Base-by-base conservation (phyloP, 2,329 filamentous ascomycete genomes). In the Zymoseptoria crescenta region DNA sequence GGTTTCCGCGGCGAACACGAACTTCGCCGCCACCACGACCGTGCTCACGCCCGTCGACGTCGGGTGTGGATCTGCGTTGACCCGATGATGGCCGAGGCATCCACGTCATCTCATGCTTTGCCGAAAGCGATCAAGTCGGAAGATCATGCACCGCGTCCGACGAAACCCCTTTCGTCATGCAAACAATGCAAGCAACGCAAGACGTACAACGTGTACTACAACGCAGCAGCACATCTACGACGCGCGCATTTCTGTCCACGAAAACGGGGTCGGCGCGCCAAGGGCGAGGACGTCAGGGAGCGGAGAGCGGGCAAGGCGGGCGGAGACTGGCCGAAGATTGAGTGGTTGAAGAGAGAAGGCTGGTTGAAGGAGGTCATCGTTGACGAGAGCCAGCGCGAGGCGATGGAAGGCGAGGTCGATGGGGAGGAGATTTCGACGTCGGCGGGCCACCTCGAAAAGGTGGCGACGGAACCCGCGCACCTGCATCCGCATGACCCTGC, bases 1-100 rank as follows among this genome's bases (percentile, higher is more conserved):
- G 91, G 89, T 51, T 96, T 96, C 74, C 85, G 91, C 35, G 91
- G 91, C 56, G 88, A 92, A 24, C 91, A 96, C 70, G 91, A 96
- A 72, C 74, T 80, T 19, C 74, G 76, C 20, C 72, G 78, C 29
- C 78, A 80, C 75, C 64, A 79, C 74, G 69, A 85, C 75, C 82
- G 85, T 54, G 81, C 89, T 64, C 93, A 97, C 72, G 75, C 80
- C 3, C 67, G 74, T 29, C 74, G 77, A 10, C 79, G 82, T 62
- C 84, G 82, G 59, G 83, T 84, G 57, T 87, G 81, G 80, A 80
- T 87, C 53, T 86, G 83, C 67, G 77, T 83, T 48, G 84, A 87
- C 62, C 81, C 80, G 24, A 76, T 82, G 3, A 56, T 57, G 3
- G 58, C 53, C n/a, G 62, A 64, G 0, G 13, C 10, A 45, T 45